Evolutionary conservation across 2,329 filamentous ascomycete species (phyloP).

Genomic region (Diplodia intermedia): DNA sequence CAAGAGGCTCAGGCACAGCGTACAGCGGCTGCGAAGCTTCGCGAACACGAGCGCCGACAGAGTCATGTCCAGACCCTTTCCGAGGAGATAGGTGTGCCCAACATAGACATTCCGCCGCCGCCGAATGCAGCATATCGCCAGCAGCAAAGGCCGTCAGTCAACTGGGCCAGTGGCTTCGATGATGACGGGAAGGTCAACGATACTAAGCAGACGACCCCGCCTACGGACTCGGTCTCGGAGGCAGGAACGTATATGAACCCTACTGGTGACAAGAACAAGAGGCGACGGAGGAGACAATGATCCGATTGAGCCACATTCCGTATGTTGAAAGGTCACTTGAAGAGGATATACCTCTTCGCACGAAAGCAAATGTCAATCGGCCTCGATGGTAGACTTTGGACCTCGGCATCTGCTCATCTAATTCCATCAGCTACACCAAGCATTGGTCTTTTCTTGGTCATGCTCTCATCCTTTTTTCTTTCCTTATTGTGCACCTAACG

Average conservation of each 20-base stretch:
- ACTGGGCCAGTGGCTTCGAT: neutral
- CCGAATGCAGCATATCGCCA: neutral
- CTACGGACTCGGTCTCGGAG: conserved; percentile 7
- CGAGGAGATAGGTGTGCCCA: conserved; percentile 19
- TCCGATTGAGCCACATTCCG: too few relatives aligned
- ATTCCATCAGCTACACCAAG: too few relatives aligned
- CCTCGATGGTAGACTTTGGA: too few relatives aligned
- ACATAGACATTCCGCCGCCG: neutral
- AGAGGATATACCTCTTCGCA: too few relatives aligned
- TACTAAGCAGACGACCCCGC: neutral
- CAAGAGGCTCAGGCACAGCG: conserved; percentile 24
- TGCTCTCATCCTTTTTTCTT: too few relatives aligned
- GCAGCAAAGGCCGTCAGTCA: conserved; percentile 12
- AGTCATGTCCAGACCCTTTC: conserved; percentile 1
- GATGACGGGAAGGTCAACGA: neutral
- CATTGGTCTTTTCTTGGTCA: too few relatives aligned
- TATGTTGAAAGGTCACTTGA: neutral
- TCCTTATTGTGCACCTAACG: too few relatives aligned
- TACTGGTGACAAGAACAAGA: conserved; percentile 21
- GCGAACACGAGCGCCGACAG: conserved; percentile 2
- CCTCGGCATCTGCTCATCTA: too few relatives aligned
- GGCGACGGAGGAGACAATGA: conserved; percentile 24
- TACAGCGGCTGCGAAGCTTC: conserved; percentile 6
- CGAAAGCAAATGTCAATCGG: too few relatives aligned
- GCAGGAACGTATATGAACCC: conserved; percentile 25